Percentiles rank a stretch among this genome's conserved stretches.
Conservation (phyloP, 2,329 filamentous ascomycete species). For the Verticillium albo-atrum region DNA sequence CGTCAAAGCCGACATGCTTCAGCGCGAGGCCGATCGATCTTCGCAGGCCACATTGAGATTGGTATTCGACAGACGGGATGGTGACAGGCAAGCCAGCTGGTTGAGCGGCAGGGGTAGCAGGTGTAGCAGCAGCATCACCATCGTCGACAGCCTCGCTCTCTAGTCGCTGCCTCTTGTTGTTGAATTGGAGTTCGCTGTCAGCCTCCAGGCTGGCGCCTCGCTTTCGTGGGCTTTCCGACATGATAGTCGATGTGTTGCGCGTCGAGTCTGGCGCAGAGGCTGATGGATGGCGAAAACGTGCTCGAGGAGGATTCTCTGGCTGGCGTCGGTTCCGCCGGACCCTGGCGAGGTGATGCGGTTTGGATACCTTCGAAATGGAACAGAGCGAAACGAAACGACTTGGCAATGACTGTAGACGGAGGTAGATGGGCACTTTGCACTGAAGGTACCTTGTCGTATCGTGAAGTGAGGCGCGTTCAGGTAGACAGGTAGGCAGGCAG, state of each 20-base stretch:
- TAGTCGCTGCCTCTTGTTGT: slow-evolving; percentile 3
- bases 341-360: too few species aligned
- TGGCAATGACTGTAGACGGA: too few species aligned
- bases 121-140: too few species aligned
- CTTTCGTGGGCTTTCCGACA: neutral
- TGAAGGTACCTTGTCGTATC: too few species aligned
- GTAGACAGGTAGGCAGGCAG: too few species aligned
- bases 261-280: neutral
- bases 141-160: neutral
- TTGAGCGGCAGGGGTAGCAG: neutral
- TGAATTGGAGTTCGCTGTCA: neutral
- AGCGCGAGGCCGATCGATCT: slow-evolving; percentile 53
- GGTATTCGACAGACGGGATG: slow-evolving; percentile 22
- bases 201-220: neutral
- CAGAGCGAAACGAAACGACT: too few species aligned
- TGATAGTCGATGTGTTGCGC: neutral
- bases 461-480: too few species aligned
- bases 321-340: too few species aligned
- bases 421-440: too few species aligned
- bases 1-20: slow-evolving; percentile 54
- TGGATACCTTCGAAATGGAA: too few species aligned
- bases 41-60: slow-evolving; percentile 39
- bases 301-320: too few species aligned
- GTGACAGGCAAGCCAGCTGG: neutral
- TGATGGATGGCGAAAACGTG: too few species aligned